Base-by-base conservation (phyloP, 2,329 filamentous ascomycete species). In the Sporothrix mexicana region DNA sequence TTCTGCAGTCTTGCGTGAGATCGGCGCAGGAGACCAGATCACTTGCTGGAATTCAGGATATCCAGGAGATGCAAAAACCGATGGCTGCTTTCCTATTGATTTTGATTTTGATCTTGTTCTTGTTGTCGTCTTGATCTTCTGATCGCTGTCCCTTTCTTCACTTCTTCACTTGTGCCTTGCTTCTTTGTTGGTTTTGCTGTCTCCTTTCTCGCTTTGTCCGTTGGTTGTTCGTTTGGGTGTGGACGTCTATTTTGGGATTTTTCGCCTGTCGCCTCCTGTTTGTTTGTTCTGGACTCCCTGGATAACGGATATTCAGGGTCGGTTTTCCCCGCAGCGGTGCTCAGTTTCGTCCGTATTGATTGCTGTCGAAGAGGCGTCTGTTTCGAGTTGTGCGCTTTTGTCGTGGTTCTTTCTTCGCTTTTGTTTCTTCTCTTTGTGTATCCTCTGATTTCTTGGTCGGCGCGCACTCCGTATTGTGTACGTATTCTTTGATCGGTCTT, bases 311-410 rank as follows among this genome's bases (percentile, higher is more conserved):
- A 30, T 51, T 51, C 45, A 36, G 45, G 45, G 23, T 67, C 45
- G 23, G 43, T 17, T 17, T 17, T 51, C 64, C 45, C 66, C 25
- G 25, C 66, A 53, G 23, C 25, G 3, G 43, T 7, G 47, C n/a
- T 6, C 23, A 23, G 51, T 67, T 67, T 67, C 47, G 66, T 68
- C 41, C 43, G n/a, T 47, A 13, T 45, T 17, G 30, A 17, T 43
- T 62, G 36, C 59, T 62, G 59, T 62, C 57, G 57, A 51, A 1
- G n/a, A 49, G 10, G 45, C 45, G 64, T 51, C 23, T 67, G 64
- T 70, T 70, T 41, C 51, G 51, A 41, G 20, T 57, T 59, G 36
- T 13, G 49, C 25, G 30, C 49, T 69, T 67, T 47, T 30, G 3
- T 5, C 30, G 30, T 36, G 5, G 5, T 36, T 36, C 30, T 17